Conservation (phyloP, 2,329 filamentous ascomycete species). For the Lecanicillium sp. region DNA sequence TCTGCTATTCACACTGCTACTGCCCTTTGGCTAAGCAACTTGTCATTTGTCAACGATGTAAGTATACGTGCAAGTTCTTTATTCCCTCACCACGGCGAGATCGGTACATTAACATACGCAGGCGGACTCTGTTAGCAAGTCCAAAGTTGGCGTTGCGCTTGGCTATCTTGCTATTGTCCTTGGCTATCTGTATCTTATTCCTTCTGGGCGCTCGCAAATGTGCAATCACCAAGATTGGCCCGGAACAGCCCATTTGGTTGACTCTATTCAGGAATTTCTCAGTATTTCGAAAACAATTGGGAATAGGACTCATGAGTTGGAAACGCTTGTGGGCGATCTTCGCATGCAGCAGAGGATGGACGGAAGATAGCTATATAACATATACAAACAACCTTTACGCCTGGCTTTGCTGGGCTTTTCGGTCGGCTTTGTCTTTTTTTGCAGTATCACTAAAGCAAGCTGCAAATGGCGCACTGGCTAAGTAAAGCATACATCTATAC, state of each 20-base stretch:
- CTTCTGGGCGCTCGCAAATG: constrained; percentile 39
- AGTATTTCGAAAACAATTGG: constrained; percentile 45
- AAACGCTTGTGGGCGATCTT: constrained; percentile 33
- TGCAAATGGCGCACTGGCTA: too few relatives aligned
- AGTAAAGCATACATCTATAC: too few relatives aligned
- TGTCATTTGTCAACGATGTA: constrained; percentile 63
- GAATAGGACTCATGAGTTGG: constrained; percentile 34
- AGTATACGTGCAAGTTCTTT: too few relatives aligned
- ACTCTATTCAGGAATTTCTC: constrained; percentile 51
- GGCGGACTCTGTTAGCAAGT: constrained; percentile 68
- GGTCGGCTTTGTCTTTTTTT: too few relatives aligned
- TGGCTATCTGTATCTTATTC: constrained; percentile 66
- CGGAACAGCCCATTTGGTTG: constrained; percentile 40
- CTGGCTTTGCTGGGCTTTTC: too few relatives aligned
- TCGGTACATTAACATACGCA: constrained; percentile 27
- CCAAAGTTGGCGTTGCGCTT: constrained; percentile 73
- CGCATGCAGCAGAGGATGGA: constrained; percentile 8
- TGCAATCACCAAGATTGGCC: constrained; percentile 35
- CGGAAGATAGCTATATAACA: too few relatives aligned
- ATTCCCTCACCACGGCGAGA: neutral
- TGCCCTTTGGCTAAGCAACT: constrained; percentile 60
- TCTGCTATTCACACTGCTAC: constrained; percentile 54
- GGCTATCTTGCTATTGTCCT: constrained; percentile 82
- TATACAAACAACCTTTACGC: too few relatives aligned
- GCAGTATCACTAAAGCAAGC: too few relatives aligned